Evolutionary conservation across 2,329 filamentous ascomycete genomes (phyloP).

Genomic region (Colletotrichum sidae): DNA sequence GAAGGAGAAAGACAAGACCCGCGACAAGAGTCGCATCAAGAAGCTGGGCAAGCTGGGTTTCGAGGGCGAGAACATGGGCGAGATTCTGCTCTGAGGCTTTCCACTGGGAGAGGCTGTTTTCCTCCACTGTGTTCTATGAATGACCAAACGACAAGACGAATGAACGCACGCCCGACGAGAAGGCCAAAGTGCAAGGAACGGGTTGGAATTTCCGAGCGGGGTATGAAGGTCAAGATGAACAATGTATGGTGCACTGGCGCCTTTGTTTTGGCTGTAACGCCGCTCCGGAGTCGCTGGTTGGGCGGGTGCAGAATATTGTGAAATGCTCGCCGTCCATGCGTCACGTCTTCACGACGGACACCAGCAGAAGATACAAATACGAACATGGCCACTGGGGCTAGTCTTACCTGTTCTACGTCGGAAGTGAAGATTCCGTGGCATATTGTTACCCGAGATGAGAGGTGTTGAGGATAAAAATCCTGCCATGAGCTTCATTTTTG

Average conservation of each 20-base stretch:
- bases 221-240: slow-evolving; percentile 31
- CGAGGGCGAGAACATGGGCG: slow-evolving; percentile 85
- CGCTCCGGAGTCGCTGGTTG: slow-evolving; percentile 39
- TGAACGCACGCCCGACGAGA: slow-evolving; percentile 37
- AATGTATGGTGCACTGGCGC: slow-evolving; percentile 5
- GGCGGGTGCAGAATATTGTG: slow-evolving; percentile 70
- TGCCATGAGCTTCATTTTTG: too few relatives aligned
- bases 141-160: slow-evolving; percentile 33
- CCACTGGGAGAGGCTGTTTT: not conserved
- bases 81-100: slow-evolving; percentile 72
- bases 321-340: slow-evolving; percentile 58
- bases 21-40: slow-evolving; percentile 78
- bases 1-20: slow-evolving; percentile 74
- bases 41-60: slow-evolving; percentile 85
- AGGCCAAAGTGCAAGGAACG: not conserved
- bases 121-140: slow-evolving; percentile 16
- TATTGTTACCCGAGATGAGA: too few relatives aligned
- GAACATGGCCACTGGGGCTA: not conserved
- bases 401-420: not conserved
- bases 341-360: slow-evolving; percentile 24
- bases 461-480: too few relatives aligned
- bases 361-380: slow-evolving; percentile 32
- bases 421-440: too few relatives aligned
- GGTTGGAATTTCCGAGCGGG: not conserved
- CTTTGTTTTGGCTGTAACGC: slow-evolving; percentile 17